Percentiles rank a stretch among this genome's conserved stretches.
These are phyloP conservation scores for Fusarium gaditjirri DNA, from an alignment of 2,329 filamentous ascomycete genomes.

Conservation along the genomic window DNA sequence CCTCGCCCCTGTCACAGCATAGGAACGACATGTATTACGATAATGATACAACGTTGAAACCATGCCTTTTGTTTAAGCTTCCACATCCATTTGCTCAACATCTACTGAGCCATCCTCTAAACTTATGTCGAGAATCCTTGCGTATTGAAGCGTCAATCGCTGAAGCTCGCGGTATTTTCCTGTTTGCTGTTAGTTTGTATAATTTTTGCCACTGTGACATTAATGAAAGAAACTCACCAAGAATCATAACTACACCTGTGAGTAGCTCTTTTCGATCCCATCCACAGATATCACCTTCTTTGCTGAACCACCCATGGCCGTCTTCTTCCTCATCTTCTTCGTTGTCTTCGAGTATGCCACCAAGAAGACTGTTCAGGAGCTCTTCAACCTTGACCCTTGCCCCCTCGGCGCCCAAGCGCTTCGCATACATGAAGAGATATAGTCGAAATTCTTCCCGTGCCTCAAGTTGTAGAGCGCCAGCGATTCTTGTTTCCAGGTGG, in stretches of 20 bases:
- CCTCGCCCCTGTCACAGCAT: neutral
- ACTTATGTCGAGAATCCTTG: conserved; percentile 77
- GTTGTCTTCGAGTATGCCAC: conserved; percentile 73
- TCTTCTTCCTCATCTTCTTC: conserved; percentile 50
- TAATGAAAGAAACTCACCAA: conserved; percentile 71
- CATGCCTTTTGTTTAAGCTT: conserved; percentile 41
- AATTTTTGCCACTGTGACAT: neutral
- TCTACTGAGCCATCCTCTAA: conserved; percentile 58
- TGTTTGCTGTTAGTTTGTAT: conserved; percentile 55
- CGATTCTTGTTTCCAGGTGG: conserved; percentile 93
- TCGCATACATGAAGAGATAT: conserved; percentile 98
- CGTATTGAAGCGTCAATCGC: conserved; percentile 93
- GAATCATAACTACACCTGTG: conserved; percentile 89
- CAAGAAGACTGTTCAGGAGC: conserved; percentile 82
- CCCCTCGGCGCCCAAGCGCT: conserved; percentile 91
- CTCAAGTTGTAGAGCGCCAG: conserved; percentile 84
- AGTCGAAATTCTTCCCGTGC: conserved; percentile 92
- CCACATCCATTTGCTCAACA: conserved; percentile 57
- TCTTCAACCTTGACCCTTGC: conserved; percentile 91
- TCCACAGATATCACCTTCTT: conserved; percentile 81
- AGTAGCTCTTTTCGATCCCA: conserved; percentile 90
- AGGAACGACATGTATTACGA: neutral
- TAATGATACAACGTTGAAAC: conserved; percentile 36
- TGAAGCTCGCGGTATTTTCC: conserved; percentile 97
- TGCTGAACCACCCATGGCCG: conserved; percentile 71